Conservation (phyloP, 2,329 filamentous ascomycete species). For the Lachnellula cervina region DNA sequence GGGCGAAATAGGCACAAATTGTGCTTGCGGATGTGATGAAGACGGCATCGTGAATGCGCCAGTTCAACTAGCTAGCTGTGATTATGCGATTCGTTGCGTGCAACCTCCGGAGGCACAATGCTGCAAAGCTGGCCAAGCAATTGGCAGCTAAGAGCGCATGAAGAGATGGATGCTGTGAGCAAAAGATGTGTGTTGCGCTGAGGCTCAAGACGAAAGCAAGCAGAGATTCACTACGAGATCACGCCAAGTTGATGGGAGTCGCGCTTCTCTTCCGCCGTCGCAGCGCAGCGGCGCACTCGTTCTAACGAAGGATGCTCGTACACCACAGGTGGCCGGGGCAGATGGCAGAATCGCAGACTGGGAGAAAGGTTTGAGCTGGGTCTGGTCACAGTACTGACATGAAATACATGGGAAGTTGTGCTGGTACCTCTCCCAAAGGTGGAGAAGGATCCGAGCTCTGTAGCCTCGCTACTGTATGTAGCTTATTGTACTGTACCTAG, state of each 20-base stretch:
- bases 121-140: neutral
- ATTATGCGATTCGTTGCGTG: neutral
- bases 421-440: neutral
- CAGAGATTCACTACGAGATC: neutral
- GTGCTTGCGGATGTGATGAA: slow-evolving; percentile 71
- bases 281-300: neutral
- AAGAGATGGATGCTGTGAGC: neutral
- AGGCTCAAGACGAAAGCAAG: neutral
- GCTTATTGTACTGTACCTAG: neutral
- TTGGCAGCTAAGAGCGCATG: neutral
- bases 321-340: neutral
- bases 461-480: too few relatives aligned
- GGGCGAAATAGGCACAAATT: slow-evolving; percentile 87
- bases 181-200: neutral
- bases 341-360: too few relatives aligned
- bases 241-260: neutral
- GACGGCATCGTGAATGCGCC: slow-evolving; percentile 57
- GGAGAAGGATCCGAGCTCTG: neutral
- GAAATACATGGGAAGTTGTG: too few relatives aligned
- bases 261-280: neutral
- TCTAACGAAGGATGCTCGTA: neutral
- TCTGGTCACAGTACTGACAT: too few relatives aligned
- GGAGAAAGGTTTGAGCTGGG: too few relatives aligned
- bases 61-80: neutral
- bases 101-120: neutral